Evolutionary conservation across 2,329 filamentous ascomycete genomes (phyloP).

Genomic region (Nigrospora sphaerica): DNA sequence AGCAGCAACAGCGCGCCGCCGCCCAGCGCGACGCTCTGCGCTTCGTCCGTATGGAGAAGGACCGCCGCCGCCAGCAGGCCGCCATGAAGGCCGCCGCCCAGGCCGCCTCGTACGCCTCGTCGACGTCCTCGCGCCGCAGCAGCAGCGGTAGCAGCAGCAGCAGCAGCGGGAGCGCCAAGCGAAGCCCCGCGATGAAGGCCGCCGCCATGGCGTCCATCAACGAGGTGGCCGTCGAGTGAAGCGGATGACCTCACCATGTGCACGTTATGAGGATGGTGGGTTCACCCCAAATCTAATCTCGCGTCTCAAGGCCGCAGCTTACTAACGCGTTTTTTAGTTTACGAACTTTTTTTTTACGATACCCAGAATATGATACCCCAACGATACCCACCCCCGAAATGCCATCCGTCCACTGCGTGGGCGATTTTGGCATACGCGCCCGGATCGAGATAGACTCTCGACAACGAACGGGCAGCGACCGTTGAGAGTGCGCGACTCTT

Average conservation of each 20-base stretch:
- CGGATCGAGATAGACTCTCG: no score
- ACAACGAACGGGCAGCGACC: no score
- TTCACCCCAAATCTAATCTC: no score
- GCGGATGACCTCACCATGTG: slow-evolving; percentile 4
- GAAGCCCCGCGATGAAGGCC: slow-evolving; percentile 39
- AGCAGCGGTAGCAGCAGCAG: slow-evolving; percentile 16
- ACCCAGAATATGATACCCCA: no score
- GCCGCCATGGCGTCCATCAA: slow-evolving; percentile 47
- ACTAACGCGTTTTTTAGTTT: no score
- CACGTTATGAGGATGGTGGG: background rate
- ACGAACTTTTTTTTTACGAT: no score
- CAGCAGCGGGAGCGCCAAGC: slow-evolving; percentile 34
- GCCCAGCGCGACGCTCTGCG: slow-evolving; percentile 46
- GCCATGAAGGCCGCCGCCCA: slow-evolving; percentile 18
- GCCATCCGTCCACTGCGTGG: no score
- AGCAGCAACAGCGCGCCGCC: slow-evolving; percentile 42
- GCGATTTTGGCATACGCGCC: no score
- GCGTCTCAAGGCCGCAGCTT: no score
- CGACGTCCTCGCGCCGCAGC: slow-evolving; percentile 22
- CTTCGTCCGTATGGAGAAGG: slow-evolving; percentile 46
- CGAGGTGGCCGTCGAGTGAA: slow-evolving; percentile 37
- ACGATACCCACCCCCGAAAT: no score
- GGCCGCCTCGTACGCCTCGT: slow-evolving; percentile 5
- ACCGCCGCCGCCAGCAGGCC: slow-evolving; percentile 35
- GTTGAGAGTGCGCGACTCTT: no score